Evolutionary conservation across 768 basidiomycete genomes (phyloP).

Genomic region (Tephrocybe sp.): DNA sequence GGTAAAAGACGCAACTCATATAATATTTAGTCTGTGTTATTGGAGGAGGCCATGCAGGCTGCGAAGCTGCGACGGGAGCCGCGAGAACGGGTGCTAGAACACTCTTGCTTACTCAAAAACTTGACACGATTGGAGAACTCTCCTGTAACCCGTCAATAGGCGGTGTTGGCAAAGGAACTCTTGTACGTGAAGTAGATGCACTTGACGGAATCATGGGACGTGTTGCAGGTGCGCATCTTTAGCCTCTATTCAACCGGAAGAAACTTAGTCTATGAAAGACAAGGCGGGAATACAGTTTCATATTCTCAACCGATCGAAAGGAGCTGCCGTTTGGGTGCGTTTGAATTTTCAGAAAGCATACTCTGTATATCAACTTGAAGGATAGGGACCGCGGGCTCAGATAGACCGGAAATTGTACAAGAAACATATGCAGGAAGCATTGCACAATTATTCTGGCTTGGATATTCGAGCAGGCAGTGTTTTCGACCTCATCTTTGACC

Average conservation of each 20-base stretch:
- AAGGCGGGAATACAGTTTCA: constrained; percentile 88
- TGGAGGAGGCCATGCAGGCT: constrained; percentile 91
- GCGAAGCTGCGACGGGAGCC: constrained; percentile 86
- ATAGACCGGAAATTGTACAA: constrained; percentile 87
- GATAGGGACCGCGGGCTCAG: constrained; percentile 86
- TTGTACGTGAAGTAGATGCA: constrained; percentile 91
- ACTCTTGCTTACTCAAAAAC: constrained; percentile 74
- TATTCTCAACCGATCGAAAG: constrained; percentile 81
- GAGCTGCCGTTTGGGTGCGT: constrained; percentile 87
- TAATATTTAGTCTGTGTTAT: constrained; percentile 67
- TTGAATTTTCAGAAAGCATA: background rate
- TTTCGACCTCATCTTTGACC: constrained; percentile 72
- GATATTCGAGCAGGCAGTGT: constrained; percentile 72
- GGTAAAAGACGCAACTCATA: background rate
- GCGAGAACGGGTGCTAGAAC: constrained; percentile 83
- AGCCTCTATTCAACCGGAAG: background rate
- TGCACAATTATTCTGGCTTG: constrained; percentile 67
- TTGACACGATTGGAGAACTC: constrained; percentile 77
- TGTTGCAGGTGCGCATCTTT: constrained; percentile 61
- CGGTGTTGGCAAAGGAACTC: constrained; percentile 87
- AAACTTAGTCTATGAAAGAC: constrained; percentile 40
- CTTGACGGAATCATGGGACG: constrained; percentile 83
- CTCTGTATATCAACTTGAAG: background rate
- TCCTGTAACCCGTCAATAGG: constrained; percentile 94
- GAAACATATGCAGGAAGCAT: constrained; percentile 68